These are phyloP conservation scores for Sporobolus alterniflorus DNA, from an alignment of 202 grass and related monocot genomes.

Conservation along the genomic window DNA sequence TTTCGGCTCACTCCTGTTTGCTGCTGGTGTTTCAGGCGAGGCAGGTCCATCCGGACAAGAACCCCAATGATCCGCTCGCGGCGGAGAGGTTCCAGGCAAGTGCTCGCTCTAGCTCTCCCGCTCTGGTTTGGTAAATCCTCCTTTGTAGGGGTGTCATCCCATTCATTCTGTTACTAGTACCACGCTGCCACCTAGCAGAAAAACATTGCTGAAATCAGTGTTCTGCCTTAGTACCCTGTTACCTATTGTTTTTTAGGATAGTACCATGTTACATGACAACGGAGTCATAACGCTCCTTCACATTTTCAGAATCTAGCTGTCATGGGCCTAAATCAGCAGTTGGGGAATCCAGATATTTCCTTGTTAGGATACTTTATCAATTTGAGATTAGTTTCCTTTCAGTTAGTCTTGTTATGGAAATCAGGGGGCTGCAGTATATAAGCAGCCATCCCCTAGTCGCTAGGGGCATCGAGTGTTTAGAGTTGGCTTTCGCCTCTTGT, in stretches of 20 bases:
- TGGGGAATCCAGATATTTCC: too few species aligned
- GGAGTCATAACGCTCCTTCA: background rate
- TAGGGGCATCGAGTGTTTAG: too few species aligned
- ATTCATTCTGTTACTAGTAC: background rate
- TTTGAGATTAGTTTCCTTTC: too few species aligned
- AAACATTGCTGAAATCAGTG: background rate
- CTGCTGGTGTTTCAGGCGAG: slow-evolving; percentile 63
- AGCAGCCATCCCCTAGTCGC: too few species aligned
- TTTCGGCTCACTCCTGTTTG: slow-evolving; percentile 15
- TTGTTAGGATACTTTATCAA: too few species aligned
- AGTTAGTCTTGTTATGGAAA: too few species aligned
- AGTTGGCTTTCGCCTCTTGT: too few species aligned
- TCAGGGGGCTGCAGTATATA: too few species aligned
- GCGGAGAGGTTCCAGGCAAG: slow-evolving; percentile 93
- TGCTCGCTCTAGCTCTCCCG: background rate
- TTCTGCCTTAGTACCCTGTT: background rate
- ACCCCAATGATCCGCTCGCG: slow-evolving; percentile 81
- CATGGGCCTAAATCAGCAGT: too few species aligned
- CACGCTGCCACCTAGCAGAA: background rate
- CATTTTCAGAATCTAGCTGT: background rate
- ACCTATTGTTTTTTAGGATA: background rate
- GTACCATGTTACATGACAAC: background rate
- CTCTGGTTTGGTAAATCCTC: background rate
- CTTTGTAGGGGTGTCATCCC: background rate
- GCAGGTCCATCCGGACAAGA: slow-evolving; percentile 98